These are phyloP conservation scores for Theileria luwenshuni DNA, from an alignment of 169 alveolate genomes.

Conservation along the genomic window DNA sequence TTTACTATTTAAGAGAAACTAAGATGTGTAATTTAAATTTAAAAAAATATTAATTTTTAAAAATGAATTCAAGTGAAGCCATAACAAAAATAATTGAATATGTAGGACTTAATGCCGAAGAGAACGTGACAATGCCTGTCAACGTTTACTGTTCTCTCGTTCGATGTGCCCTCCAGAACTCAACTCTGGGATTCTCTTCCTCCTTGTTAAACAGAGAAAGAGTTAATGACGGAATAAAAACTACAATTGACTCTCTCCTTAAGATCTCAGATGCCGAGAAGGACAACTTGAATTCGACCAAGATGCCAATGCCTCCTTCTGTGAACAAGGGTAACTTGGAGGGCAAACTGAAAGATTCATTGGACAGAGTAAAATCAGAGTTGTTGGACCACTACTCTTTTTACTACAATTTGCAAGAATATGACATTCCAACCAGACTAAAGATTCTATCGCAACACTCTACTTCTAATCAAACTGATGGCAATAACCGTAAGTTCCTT, in stretches of 20 bases:
- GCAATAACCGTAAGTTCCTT: no score
- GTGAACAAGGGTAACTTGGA: conserved; percentile 26
- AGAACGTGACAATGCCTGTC: conserved; percentile 49
- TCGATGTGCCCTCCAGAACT: conserved; percentile 56
- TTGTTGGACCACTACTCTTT: conserved; percentile 63
- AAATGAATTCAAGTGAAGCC: no score
- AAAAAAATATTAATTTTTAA: no score
- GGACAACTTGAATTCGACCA: background rate
- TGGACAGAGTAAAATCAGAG: conserved; percentile 51
- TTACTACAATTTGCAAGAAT: conserved; percentile 60
- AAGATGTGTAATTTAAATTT: no score
- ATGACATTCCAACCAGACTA: conserved; percentile 49
- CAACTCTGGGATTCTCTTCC: conserved; percentile 24
- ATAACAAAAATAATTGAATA: background rate
- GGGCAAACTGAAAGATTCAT: conserved; percentile 59
- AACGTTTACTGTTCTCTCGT: conserved; percentile 70
- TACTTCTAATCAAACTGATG: conserved; percentile 20
- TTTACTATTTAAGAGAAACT: no score
- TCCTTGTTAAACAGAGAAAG: conserved; percentile 8
- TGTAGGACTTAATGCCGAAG: conserved; percentile 17
- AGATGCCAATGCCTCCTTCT: conserved; percentile 33
- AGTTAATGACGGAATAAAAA: background rate
- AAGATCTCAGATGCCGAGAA: conserved; percentile 5
- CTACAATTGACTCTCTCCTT: conserved; percentile 21
- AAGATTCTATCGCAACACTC: conserved; percentile 44